Percentiles rank a stretch among this genome's conserved stretches.
Evolutionary conservation across 2,329 filamentous ascomycete genomes (phyloP).

Genomic region (Nothophaeocryptopus gaeumannii): DNA sequence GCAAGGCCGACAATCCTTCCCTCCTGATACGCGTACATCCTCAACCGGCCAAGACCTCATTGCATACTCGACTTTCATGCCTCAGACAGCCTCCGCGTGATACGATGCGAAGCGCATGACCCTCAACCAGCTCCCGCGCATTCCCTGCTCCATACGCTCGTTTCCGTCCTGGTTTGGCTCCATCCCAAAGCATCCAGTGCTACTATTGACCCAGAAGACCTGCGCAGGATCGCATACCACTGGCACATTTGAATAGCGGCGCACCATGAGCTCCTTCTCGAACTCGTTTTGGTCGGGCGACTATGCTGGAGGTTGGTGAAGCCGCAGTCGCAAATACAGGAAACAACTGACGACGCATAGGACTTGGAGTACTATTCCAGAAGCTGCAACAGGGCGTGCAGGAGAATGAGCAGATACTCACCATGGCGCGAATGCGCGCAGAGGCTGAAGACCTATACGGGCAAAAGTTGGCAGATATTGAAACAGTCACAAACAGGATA

Average conservation of each 20-base stretch:
- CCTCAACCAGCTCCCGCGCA: conserved; percentile 5
- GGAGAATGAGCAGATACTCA: conserved; percentile 92
- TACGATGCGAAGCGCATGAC: not conserved
- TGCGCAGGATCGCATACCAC: conserved; percentile 10
- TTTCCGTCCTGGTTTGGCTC: conserved; percentile 2
- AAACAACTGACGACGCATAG: conserved; percentile 31
- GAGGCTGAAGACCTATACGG: conserved; percentile 93
- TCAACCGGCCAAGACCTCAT: no score
- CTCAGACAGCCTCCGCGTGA: not conserved
- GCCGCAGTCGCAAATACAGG: conserved; percentile 1
- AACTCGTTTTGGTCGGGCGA: conserved; percentile 98
- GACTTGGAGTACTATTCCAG: conserved; percentile 87
- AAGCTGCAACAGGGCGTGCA: conserved; percentile 95
- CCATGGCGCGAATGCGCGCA: conserved; percentile 86
- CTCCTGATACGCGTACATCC: no score
- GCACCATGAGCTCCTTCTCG: conserved; percentile 77
- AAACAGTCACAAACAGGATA: conserved; percentile 76
- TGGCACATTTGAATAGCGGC: not conserved
- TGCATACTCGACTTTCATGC: not conserved
- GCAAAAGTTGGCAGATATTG: conserved; percentile 75
- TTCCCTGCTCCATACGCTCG: conserved; percentile 1
- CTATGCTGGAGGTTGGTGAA: conserved; percentile 78
- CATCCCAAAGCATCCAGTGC: not conserved
- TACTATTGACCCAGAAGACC: not conserved
- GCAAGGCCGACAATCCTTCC: no score